Base-by-base conservation (phyloP, 305 asterid species). In the Striga hermonthica region DNA sequence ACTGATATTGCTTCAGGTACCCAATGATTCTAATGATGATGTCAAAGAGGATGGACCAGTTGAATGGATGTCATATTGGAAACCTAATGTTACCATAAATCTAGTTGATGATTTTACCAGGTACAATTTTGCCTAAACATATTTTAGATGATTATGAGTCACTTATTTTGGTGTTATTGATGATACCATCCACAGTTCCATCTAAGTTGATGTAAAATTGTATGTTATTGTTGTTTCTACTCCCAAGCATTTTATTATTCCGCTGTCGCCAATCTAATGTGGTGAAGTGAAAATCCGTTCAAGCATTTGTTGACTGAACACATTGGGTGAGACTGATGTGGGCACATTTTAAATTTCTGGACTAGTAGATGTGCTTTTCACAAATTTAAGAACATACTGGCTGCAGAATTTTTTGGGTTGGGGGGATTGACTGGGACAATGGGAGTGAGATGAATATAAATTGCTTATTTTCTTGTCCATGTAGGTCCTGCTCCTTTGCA, bases 1-100 rank as follows among this genome's bases (percentile, higher is more conserved):
- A 57, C 38, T 72, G 16, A 60, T 56, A 62, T 74, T 78, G 69
- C 60, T 78, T 75, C 73, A 92, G 98, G 94, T 69, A 48, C 72
- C 53, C 66, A 81, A 83, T 72, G 89, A 78, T 60, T 79, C 63
- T 58, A 74, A 71, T 60, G 81, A 61, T 72, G 96, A 87, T 62
- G 75, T 69, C 44, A 84, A 84, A 79, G 92, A 72, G 69, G 88
- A 76, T 5, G 86, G 72, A 40, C 89, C 90, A 5, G 78, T 74
- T 69, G 96, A 82, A 73, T 92, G 98, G 98, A 78, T 68, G 47
- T 82, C 98, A 73, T 90, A 86, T 72, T 92, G 96, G 97, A 92
- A 84, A 72, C 93, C 98, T 47, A 92, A 92, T 79, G 66, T 92
- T 62, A 89, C 98, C 57, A 83, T 92, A 78, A 92, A 89, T 79